Percentiles rank a stretch among this genome's conserved stretches.
These are phyloP conservation scores for Amoeboaphelidium occidentale DNA, from an alignment of 371 early-diverging fungal species.

Conservation along the genomic window DNA sequence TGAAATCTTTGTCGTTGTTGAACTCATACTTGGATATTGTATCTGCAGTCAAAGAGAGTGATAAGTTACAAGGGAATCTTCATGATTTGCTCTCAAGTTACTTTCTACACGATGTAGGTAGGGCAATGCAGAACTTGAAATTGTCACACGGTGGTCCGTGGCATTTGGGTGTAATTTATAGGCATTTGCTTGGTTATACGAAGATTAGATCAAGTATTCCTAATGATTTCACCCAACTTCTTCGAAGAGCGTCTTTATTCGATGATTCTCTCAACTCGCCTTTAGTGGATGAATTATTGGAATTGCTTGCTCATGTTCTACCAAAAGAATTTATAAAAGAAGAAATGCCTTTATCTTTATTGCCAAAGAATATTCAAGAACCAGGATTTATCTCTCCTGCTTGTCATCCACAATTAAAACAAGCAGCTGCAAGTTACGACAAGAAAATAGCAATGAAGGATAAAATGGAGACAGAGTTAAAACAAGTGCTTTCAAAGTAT, in stretches of 20 bases:
- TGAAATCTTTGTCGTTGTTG: background rate
- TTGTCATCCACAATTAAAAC: background rate
- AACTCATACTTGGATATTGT: background rate
- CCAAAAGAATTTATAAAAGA: background rate
- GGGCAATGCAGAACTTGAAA: background rate
- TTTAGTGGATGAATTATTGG: background rate
- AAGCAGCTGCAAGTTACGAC: no score
- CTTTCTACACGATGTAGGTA: background rate
- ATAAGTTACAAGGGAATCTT: background rate
- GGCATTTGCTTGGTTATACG: background rate
- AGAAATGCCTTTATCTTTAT: background rate
- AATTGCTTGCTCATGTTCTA: background rate
- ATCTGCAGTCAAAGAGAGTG: background rate
- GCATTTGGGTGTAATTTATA: background rate
- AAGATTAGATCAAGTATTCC: no score
- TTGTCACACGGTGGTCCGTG: background rate
- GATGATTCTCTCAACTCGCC: no score
- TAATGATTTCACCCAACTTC: no score
- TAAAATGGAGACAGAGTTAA: no score
- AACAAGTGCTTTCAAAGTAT: no score
- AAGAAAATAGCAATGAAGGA: no score
- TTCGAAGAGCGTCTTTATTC: no score
- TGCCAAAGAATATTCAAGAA: background rate
- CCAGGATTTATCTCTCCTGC: background rate
- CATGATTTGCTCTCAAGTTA: background rate